Evolutionary conservation across 2,329 filamentous ascomycete genomes (phyloP).

Genomic region (Stagonosporopsis vannaccii): DNA sequence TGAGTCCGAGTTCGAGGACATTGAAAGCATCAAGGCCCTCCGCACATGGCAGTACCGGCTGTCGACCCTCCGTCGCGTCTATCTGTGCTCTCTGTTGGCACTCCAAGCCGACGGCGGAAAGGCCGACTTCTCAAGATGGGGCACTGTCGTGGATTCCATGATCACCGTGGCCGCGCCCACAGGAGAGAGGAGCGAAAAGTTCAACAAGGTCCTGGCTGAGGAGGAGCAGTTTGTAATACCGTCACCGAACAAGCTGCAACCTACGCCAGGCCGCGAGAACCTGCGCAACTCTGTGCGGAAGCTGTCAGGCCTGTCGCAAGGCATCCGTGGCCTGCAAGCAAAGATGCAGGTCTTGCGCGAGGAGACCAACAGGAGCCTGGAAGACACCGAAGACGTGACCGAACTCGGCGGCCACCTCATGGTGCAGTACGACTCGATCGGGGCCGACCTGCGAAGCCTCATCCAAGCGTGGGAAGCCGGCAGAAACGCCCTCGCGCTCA

Average conservation of each 20-base stretch:
- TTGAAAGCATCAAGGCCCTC: slow-evolving; percentile 79
- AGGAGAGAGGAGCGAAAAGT: slow-evolving; percentile 66
- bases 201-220: slow-evolving; percentile 75
- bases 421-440: slow-evolving; percentile 93
- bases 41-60: slow-evolving; percentile 72
- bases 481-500: slow-evolving; percentile 79
- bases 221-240: slow-evolving; percentile 70
- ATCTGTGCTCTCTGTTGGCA: slow-evolving; percentile 87
- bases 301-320: slow-evolving; percentile 85
- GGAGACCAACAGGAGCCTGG: slow-evolving; percentile 81
- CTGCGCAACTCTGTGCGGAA: slow-evolving; percentile 88
- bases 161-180: slow-evolving; percentile 69
- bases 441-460: slow-evolving; percentile 75
- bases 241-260: slow-evolving; percentile 65
- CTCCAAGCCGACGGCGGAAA: slow-evolving; percentile 82
- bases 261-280: slow-evolving; percentile 78
- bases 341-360: slow-evolving; percentile 93
- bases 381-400: slow-evolving; percentile 71
- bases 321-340: slow-evolving; percentile 89
- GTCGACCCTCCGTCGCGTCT: slow-evolving; percentile 80
- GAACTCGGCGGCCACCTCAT: slow-evolving; percentile 82
- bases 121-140: slow-evolving; percentile 80
- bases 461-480: slow-evolving; percentile 65
- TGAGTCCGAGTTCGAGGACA: slow-evolving; percentile 74
- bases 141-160: slow-evolving; percentile 77